These are phyloP conservation scores for Talaromyces islandicus DNA, from an alignment of 2,329 filamentous ascomycete genomes.

Conservation along the genomic window DNA sequence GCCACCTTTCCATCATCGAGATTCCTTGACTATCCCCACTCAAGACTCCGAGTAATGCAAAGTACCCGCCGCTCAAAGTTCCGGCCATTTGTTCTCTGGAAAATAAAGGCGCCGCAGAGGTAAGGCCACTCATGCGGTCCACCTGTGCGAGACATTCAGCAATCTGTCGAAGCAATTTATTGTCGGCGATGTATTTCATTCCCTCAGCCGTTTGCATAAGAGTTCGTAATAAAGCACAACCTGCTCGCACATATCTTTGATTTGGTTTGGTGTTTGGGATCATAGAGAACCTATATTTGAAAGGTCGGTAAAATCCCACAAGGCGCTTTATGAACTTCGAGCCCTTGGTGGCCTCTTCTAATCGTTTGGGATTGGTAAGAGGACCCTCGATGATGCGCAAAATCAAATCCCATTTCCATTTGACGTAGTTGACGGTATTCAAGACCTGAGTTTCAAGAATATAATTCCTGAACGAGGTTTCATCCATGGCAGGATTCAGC, in stretches of 20 bases:
- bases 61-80: constrained; percentile 87
- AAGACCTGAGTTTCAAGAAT: constrained; percentile 74
- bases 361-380: constrained; percentile 77
- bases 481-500: constrained; percentile 57
- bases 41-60: constrained; percentile 81
- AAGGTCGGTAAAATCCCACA: constrained; percentile 90
- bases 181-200: constrained; percentile 76
- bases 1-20: constrained; percentile 88
- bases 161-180: constrained; percentile 87
- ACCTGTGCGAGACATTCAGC: constrained; percentile 94
- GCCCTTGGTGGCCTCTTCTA: constrained; percentile 89
- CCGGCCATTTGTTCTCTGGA: constrained; percentile 77
- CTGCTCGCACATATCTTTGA: constrained; percentile 86
- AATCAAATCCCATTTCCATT: constrained; percentile 97
- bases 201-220: constrained; percentile 82
- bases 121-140: constrained; percentile 68
- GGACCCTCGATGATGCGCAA: constrained; percentile 88
- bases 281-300: constrained; percentile 92
- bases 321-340: constrained; percentile 95
- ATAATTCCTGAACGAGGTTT: constrained; percentile 56
- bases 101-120: constrained; percentile 76
- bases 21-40: constrained; percentile 78
- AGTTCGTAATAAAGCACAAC: constrained; percentile 81
- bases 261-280: constrained; percentile 86
- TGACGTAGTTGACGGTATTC: constrained; percentile 80